Conservation (phyloP, 2,329 filamentous ascomycete species). For the Botryotinia convoluta region DNA sequence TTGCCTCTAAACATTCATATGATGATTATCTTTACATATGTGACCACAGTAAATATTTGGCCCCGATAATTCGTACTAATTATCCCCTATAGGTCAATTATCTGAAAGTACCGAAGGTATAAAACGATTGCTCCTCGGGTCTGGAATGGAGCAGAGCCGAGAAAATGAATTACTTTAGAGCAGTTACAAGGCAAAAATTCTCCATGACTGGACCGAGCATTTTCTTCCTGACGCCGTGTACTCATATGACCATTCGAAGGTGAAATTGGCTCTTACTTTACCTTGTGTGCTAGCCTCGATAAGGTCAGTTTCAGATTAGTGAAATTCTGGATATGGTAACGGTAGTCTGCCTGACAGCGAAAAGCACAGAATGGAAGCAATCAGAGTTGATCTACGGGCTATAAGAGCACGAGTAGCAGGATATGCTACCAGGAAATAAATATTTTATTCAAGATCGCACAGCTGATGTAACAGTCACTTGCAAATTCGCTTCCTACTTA, state of each 20-base stretch:
- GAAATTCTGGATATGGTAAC: too few species aligned
- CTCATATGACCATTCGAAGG: too few species aligned
- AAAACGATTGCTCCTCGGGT: not conserved
- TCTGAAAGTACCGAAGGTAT: not conserved
- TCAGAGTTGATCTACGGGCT: rapidly evolving
- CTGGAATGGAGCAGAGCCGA: not conserved
- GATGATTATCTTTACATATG: too few species aligned
- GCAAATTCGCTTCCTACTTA: not conserved
- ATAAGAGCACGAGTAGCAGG: not conserved
- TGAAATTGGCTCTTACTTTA: not conserved
- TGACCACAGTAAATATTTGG: not conserved
- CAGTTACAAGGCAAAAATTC: not conserved
- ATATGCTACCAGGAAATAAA: not conserved
- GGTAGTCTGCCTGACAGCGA: not conserved
- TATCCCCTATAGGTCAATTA: not conserved
- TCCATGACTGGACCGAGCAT: not conserved
- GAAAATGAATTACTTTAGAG: rapidly evolving
- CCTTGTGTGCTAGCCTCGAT: not conserved
- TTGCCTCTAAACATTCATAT: too few species aligned
- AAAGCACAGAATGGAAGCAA: not conserved
- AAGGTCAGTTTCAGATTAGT: too few species aligned
- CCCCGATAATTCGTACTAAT: not conserved
- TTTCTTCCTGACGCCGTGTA: too few species aligned
- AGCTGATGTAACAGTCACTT: rapidly evolving
- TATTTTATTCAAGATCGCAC: not conserved